Evolutionary conservation across 345 rosid species (phyloP).

Genomic region (Corchorus olitorius): DNA sequence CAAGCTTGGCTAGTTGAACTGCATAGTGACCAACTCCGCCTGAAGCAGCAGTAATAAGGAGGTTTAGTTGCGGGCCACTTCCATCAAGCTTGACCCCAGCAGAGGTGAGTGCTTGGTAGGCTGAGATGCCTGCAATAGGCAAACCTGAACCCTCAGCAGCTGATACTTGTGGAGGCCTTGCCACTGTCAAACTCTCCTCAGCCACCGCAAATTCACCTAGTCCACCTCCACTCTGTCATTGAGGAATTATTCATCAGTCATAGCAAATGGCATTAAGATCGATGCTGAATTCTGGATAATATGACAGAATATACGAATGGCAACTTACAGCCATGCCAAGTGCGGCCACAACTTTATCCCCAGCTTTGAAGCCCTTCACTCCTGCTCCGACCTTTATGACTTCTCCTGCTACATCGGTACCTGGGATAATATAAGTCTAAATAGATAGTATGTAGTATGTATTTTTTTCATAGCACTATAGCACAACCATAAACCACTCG

Average conservation of each 20-base stretch:
- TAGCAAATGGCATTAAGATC: not conserved
- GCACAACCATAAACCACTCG: no score
- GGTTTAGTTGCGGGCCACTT: constrained; percentile 47
- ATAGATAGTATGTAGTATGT: no score
- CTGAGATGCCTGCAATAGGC: constrained; percentile 67
- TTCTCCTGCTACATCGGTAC: constrained; percentile 82
- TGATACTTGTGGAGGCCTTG: constrained; percentile 61
- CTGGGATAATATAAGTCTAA: constrained; percentile 35
- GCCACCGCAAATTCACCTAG: constrained; percentile 69
- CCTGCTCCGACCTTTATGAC: constrained; percentile 63
- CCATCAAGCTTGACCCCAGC: constrained; percentile 71
- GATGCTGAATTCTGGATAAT: not conserved
- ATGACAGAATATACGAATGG: not conserved
- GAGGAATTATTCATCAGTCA: not conserved
- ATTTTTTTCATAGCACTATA: no score
- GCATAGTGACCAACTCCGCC: constrained; percentile 86
- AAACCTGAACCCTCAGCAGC: constrained; percentile 64
- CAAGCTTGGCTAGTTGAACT: constrained; percentile 72
- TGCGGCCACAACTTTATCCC: constrained; percentile 78
- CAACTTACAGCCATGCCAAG: constrained; percentile 48
- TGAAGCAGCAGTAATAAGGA: constrained; percentile 74
- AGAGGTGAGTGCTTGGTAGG: constrained; percentile 56
- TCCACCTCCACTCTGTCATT: constrained; percentile 50
- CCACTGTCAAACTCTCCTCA: constrained; percentile 48
- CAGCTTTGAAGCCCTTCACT: constrained; percentile 58